These are phyloP conservation scores for Yamadazyma takamatsuzukensis DNA, from an alignment of 805 yeast genomes.

Conservation along the genomic window DNA sequence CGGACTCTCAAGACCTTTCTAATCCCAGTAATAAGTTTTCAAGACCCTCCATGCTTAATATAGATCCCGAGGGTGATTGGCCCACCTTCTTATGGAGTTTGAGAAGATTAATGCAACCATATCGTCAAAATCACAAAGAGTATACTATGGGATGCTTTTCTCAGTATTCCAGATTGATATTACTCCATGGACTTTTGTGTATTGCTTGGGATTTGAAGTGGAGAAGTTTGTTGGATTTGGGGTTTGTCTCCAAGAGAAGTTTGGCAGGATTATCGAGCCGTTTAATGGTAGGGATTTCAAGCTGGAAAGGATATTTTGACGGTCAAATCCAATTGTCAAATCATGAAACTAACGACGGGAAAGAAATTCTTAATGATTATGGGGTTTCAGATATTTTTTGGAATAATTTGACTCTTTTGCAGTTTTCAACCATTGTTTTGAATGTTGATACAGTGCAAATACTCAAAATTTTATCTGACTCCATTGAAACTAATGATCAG, in stretches of 20 bases:
- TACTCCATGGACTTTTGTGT: slow-evolving; percentile 33
- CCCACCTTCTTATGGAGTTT: slow-evolving; percentile 34
- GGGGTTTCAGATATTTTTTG: slow-evolving; percentile 31
- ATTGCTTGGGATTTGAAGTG: slow-evolving; percentile 30
- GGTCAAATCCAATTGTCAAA: slow-evolving; percentile 24
- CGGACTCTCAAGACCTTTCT: too few species aligned
- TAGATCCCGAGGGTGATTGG: too few species aligned
- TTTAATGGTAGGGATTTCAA: slow-evolving; percentile 26
- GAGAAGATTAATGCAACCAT: slow-evolving; percentile 28
- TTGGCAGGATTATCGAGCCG: slow-evolving; percentile 25
- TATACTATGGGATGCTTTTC: slow-evolving; percentile 32
- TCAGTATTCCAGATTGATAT: slow-evolving; percentile 31
- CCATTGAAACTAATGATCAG: background rate
- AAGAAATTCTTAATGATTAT: slow-evolving; percentile 21
- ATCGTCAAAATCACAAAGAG: slow-evolving; percentile 23
- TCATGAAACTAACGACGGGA: slow-evolving; percentile 3
- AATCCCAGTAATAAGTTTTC: too few species aligned
- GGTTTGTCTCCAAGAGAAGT: slow-evolving; percentile 33
- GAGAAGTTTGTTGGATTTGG: slow-evolving; percentile 26
- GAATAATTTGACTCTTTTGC: slow-evolving; percentile 24
- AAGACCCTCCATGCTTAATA: too few species aligned
- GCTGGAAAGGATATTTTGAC: slow-evolving; percentile 37
- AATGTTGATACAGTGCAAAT: slow-evolving; percentile 20
- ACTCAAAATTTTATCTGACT: slow-evolving; percentile 9
- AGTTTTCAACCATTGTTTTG: slow-evolving; percentile 21